Evolutionary conservation across 371 early-diverging fungal genomes (phyloP).

Genomic region (Phascolomyces articulosus): DNA sequence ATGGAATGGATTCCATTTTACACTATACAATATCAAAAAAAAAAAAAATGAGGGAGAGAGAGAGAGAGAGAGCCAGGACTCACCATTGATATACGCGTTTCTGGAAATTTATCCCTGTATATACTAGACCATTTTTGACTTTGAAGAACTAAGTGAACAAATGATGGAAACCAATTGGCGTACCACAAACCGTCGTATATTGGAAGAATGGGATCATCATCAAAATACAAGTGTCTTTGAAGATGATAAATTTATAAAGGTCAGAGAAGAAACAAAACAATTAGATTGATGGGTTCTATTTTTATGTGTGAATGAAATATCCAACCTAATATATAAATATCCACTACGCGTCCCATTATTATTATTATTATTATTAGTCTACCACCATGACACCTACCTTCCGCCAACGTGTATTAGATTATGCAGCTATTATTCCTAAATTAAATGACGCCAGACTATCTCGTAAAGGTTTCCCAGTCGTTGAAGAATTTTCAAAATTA

Average conservation of each 20-base stretch:
- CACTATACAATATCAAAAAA: no score
- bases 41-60: background rate
- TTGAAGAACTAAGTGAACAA: constrained; percentile 8
- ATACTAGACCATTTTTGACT: constrained; percentile 5
- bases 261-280: background rate
- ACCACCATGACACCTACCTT: background rate
- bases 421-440: constrained; percentile 11
- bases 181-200: constrained; percentile 12
- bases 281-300: no score
- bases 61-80: background rate
- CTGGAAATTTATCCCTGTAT: background rate
- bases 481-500: constrained; percentile 12
- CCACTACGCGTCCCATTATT: background rate
- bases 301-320: no score
- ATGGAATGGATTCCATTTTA: no score
- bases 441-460: constrained; percentile 21
- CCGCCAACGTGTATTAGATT: constrained; percentile 15
- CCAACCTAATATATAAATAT: no score
- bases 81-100: background rate
- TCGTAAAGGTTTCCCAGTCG: constrained; percentile 7
- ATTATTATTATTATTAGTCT: background rate
- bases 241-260: background rate
- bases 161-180: constrained; percentile 13
- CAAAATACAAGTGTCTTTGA: constrained; percentile 10
- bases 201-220: constrained; percentile 26